Evolutionary conservation across 805 yeast genomes (phyloP).

Genomic region (Wickerhamomyces bovis): DNA sequence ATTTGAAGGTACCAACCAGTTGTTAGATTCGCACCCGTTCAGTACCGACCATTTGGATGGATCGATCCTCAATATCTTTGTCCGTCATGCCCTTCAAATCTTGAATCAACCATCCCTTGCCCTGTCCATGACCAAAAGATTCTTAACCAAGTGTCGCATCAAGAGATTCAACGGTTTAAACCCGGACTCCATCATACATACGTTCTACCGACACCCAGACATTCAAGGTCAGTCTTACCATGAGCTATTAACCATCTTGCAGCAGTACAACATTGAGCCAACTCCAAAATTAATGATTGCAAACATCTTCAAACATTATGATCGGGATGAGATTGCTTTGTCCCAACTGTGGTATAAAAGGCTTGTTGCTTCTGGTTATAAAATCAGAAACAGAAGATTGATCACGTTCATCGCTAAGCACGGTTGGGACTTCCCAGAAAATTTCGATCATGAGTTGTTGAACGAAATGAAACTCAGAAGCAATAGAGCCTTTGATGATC

Average conservation of each 20-base stretch:
- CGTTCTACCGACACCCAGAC: slow-evolving; percentile 3
- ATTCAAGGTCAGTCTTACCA: background rate
- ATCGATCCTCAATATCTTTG: slow-evolving; percentile 13
- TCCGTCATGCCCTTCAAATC: slow-evolving; percentile 7
- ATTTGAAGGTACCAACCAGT: background rate
- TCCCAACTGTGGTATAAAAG: slow-evolving; percentile 10
- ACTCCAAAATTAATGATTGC: slow-evolving; percentile 6
- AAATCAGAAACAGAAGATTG: slow-evolving; percentile 7
- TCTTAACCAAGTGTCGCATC: slow-evolving; percentile 2
- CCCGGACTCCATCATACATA: slow-evolving; percentile 1
- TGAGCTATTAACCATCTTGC: slow-evolving; percentile 1
- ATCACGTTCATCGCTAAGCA: slow-evolving; percentile 4
- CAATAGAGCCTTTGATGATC: background rate
- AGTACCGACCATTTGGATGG: slow-evolving; percentile 11
- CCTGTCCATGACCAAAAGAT: slow-evolving; percentile 10
- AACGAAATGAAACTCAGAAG: slow-evolving; percentile 2
- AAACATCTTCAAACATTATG: slow-evolving; percentile 4
- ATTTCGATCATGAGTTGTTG: slow-evolving; percentile 7
- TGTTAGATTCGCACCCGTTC: slow-evolving; percentile 11
- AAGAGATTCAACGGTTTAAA: slow-evolving; percentile 7
- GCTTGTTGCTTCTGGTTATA: slow-evolving; percentile 1
- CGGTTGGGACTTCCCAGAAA: slow-evolving; percentile 13
- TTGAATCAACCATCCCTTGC: slow-evolving; percentile 11
- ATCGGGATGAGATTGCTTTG: slow-evolving; percentile 1
- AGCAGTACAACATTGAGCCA: slow-evolving; percentile 3